Percentiles rank a stretch among this genome's conserved stretches.
Evolutionary conservation across 2,329 filamentous ascomycete species (phyloP).

Genomic region (Fusarium humuli): DNA sequence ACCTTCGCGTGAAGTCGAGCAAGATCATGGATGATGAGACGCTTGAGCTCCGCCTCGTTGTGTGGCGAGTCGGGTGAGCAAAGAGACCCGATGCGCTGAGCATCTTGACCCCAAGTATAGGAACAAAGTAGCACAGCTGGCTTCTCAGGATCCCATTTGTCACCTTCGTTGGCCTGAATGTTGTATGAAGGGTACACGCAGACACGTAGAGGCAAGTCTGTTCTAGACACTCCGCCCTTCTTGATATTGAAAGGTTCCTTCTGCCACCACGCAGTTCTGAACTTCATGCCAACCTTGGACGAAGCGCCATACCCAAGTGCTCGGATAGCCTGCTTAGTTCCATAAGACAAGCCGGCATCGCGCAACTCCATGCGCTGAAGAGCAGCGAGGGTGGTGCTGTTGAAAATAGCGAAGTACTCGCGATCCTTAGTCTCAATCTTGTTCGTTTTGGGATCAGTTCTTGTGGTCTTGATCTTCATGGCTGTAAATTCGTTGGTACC

Average conservation of each 20-base stretch:
- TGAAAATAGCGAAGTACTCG: slow-evolving; percentile 15
- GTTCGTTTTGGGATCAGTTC: not conserved
- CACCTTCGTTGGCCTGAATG: not conserved
- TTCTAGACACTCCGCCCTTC: not conserved
- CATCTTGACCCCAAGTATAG: slow-evolving; percentile 20
- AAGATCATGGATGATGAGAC: not conserved
- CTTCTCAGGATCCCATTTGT: not conserved
- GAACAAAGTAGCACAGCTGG: slow-evolving; percentile 15
- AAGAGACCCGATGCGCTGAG: slow-evolving; percentile 8
- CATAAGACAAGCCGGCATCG: not conserved
- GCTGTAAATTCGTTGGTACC: not conserved
- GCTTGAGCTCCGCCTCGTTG: not conserved
- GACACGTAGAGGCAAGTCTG: not conserved
- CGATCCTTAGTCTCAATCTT: not conserved
- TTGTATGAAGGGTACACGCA: slow-evolving; percentile 24
- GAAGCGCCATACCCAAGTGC: slow-evolving; percentile 9
- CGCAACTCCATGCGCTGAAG: not conserved
- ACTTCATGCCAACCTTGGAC: slow-evolving; percentile 20
- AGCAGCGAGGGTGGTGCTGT: slow-evolving; percentile 5
- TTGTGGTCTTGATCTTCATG: not conserved
- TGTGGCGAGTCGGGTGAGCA: not conserved
- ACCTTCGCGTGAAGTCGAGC: not conserved
- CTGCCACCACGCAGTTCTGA: slow-evolving; percentile 14
- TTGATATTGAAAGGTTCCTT: not conserved
- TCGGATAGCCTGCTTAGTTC: slow-evolving; percentile 19